phyloP scores from a whole-genome alignment of 1,284 basidiomycete species.

The Pseudozyma tsukubaensis region DNA sequence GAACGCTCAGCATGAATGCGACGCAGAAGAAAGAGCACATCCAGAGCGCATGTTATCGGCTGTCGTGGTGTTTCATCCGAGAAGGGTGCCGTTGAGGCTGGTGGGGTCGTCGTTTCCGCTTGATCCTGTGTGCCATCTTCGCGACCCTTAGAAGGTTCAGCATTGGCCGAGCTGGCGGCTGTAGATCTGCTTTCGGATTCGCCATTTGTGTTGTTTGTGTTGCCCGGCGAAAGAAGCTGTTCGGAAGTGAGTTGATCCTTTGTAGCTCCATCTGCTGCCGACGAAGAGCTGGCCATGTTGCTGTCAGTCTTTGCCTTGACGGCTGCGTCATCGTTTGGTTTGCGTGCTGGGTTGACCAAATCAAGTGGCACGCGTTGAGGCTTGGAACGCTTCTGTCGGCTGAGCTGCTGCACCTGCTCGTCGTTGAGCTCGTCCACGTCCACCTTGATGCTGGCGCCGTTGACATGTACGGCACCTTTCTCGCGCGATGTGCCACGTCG shows the following conservation, averaged over 20 bases:
- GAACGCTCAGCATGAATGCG: slow-evolving; percentile 67
- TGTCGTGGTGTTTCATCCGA: slow-evolving; percentile 59
- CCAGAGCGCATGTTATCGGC: slow-evolving; percentile 63
- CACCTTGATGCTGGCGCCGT: slow-evolving; percentile 86
- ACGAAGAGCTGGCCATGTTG: slow-evolving; percentile 5
- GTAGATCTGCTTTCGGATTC: background rate
- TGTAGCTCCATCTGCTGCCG: background rate
- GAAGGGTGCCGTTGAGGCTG: slow-evolving; percentile 33
- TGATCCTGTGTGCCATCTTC: slow-evolving; percentile 8
- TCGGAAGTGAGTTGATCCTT: slow-evolving; percentile 11
- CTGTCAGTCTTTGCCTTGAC: background rate
- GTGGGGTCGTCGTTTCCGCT: slow-evolving; percentile 9
- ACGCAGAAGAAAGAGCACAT: slow-evolving; percentile 63
- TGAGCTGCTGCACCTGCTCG: slow-evolving; percentile 84
- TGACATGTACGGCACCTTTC: slow-evolving; percentile 84
- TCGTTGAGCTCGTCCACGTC: slow-evolving; percentile 91
- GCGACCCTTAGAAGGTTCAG: slow-evolving; percentile 7
- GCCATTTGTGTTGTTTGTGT: background rate
- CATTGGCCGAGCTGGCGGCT: background rate
- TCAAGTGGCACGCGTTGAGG: slow-evolving; percentile 89
- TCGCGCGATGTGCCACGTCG: slow-evolving; percentile 77
- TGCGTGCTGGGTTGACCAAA: slow-evolving; percentile 68
- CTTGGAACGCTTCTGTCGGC: slow-evolving; percentile 86
- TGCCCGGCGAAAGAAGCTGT: background rate
- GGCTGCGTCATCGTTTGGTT: slow-evolving; percentile 6